Conservation (phyloP, 2,329 filamentous ascomycete species). For the Lachnellula hyalina region DNA sequence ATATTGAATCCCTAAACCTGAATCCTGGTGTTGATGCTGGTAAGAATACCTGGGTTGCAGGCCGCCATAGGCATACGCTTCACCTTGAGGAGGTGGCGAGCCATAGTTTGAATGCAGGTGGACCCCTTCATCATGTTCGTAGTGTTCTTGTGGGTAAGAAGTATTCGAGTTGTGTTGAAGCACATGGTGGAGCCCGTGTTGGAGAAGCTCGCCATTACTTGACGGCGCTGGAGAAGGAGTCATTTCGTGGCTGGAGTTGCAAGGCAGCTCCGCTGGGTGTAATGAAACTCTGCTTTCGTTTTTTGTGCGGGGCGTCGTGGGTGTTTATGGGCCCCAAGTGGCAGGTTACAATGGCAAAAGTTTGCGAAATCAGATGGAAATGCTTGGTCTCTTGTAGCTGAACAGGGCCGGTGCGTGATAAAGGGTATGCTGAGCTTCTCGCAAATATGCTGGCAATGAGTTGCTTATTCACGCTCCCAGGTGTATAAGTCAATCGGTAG, state of each 20-base stretch:
- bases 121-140: slow-evolving; percentile 20
- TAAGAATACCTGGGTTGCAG: slow-evolving; percentile 24
- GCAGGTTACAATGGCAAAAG: neutral
- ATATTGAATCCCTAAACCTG: slow-evolving; percentile 24
- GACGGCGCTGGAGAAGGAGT: slow-evolving; percentile 36
- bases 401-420: neutral
- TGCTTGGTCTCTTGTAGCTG: neutral
- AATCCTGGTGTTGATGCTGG: slow-evolving; percentile 25
- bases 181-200: slow-evolving; percentile 40
- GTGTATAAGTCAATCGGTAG: neutral
- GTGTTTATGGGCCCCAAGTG: neutral
- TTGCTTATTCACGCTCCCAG: neutral
- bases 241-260: slow-evolving; percentile 15
- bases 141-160: slow-evolving; percentile 25
- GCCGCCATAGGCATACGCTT: slow-evolving; percentile 15
- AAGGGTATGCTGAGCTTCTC: neutral
- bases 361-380: neutral
- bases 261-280: neutral
- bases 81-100: slow-evolving; percentile 22
- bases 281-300: neutral
- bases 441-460: neutral
- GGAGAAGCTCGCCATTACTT: slow-evolving; percentile 34
- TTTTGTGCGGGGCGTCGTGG: neutral
- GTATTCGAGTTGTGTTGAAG: slow-evolving; percentile 39
- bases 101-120: slow-evolving; percentile 25